Evolutionary conservation across 1,284 basidiomycete genomes (phyloP).

Genomic region (Cutaneotrichosporon cavernicola): DNA sequence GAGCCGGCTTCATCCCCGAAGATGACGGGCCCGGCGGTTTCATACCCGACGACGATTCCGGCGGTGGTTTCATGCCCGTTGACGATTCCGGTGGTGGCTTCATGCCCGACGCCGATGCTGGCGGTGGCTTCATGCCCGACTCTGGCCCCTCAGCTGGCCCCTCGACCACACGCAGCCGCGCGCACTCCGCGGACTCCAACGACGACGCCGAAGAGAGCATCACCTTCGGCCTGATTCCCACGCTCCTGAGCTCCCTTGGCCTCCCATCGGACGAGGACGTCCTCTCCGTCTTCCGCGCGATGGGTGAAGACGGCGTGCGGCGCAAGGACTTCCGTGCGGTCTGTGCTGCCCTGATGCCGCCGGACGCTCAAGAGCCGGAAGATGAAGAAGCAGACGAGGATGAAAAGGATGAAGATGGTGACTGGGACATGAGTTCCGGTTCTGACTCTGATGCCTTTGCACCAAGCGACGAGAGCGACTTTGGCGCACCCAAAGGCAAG

Average conservation of each 20-base stretch:
- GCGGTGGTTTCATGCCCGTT: neutral
- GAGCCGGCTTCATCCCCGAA: constrained; percentile 30
- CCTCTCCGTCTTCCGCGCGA: constrained; percentile 44
- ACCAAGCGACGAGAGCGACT: constrained; percentile 25
- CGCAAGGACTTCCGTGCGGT: constrained; percentile 45
- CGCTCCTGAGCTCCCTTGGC: constrained; percentile 38
- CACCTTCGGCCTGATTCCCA: constrained; percentile 40
- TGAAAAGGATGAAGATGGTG: constrained; percentile 23
- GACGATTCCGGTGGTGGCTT: constrained; percentile 15
- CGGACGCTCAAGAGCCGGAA: constrained; percentile 11
- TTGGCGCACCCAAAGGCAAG: constrained; percentile 11
- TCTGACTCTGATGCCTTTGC: constrained; percentile 33
- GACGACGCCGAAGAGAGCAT: constrained; percentile 21
- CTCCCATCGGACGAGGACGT: constrained; percentile 52
- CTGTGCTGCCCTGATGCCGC: constrained; percentile 50
- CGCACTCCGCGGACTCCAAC: too few species aligned
- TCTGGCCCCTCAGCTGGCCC: constrained; percentile 5
- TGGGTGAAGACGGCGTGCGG: constrained; percentile 33
- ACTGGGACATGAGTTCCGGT: constrained; percentile 6
- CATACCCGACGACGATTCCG: constrained; percentile 24
- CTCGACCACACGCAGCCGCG: too few species aligned
- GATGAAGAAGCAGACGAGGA: constrained; percentile 1
- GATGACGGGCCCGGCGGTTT: constrained; percentile 23
- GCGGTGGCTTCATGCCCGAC: constrained; percentile 2
- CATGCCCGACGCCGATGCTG: constrained; percentile 22